These are phyloP conservation scores for Flaveria trinervia DNA, from an alignment of 129 eudicot species.

Conservation along the genomic window DNA sequence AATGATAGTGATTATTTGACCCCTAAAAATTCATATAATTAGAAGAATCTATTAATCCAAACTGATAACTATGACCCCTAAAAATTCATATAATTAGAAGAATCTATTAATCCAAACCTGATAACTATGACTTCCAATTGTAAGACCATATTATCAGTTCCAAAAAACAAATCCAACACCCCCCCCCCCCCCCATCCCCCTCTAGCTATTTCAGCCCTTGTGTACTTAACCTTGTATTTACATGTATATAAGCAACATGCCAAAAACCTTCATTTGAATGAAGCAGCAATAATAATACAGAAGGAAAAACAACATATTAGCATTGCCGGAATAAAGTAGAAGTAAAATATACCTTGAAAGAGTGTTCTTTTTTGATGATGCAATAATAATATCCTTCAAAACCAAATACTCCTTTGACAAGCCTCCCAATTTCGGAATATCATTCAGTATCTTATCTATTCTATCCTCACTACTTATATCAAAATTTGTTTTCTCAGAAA, in stretches of 20 bases:
- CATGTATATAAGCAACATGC: slow-evolving; percentile 10
- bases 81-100: neutral
- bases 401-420: slow-evolving; percentile 66
- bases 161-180: neutral
- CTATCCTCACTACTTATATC: slow-evolving; percentile 34
- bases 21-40: neutral
- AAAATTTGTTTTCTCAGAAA: slow-evolving; percentile 31
- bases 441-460: slow-evolving; percentile 32
- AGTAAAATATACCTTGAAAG: slow-evolving; percentile 56
- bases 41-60: neutral
- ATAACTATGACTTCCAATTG: too few relatives aligned
- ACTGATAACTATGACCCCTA: too few relatives aligned
- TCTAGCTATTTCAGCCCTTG: too few relatives aligned
- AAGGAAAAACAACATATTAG: neutral
- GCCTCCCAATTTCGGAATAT: slow-evolving; percentile 62
- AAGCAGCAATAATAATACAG: neutral
- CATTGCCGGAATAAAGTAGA: slow-evolving; percentile 4
- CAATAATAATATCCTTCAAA: slow-evolving; percentile 61
- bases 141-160: too few relatives aligned
- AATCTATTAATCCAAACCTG: neutral
- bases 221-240: too few relatives aligned
- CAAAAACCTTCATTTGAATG: neutral
- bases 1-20: neutral
- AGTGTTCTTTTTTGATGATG: slow-evolving; percentile 55
- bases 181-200: too few relatives aligned